Percentiles rank a stretch among this genome's conserved stretches.
phyloP scores from a whole-genome alignment of 148 eudicot species.

The Polygonum maritimum region DNA sequence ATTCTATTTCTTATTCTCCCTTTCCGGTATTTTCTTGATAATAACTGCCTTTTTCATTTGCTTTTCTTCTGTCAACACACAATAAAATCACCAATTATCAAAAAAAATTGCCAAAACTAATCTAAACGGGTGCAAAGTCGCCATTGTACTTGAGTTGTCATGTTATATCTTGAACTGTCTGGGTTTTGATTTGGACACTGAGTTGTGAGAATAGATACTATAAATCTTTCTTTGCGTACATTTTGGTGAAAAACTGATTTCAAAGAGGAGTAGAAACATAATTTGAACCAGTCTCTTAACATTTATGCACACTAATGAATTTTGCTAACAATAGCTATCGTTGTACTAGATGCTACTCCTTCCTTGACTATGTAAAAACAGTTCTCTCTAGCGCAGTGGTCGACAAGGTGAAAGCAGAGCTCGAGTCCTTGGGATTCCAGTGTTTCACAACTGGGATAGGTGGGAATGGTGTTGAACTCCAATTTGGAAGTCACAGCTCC shows the following conservation, averaged over 20 bases:
- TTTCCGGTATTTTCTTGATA: not conserved
- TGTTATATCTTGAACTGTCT: not conserved
- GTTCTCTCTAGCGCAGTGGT: conserved; percentile 55
- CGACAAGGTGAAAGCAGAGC: conserved; percentile 68
- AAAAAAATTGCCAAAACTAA: not conserved
- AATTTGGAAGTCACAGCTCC: conserved; percentile 22
- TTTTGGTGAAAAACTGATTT: not conserved
- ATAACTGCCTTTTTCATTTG: not conserved
- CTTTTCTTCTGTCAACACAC: not conserved
- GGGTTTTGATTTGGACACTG: not conserved
- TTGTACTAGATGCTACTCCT: not conserved
- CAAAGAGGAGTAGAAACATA: not conserved
- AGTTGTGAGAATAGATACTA: not conserved
- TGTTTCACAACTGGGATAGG: conserved; percentile 79
- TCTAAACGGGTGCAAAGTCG: not conserved
- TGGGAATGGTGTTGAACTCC: conserved; percentile 61
- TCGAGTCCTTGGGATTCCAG: conserved; percentile 75
- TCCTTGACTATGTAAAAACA: conserved; percentile 16
- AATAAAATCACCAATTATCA: not conserved
- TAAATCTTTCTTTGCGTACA: not conserved
- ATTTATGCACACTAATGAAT: not conserved
- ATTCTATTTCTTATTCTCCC: not conserved
- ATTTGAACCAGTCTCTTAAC: not conserved
- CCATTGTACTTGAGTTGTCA: not conserved
- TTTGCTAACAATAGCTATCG: not conserved